Conservation (phyloP, 2,329 filamentous ascomycete genomes). For the Corynespora cassiicola region DNA sequence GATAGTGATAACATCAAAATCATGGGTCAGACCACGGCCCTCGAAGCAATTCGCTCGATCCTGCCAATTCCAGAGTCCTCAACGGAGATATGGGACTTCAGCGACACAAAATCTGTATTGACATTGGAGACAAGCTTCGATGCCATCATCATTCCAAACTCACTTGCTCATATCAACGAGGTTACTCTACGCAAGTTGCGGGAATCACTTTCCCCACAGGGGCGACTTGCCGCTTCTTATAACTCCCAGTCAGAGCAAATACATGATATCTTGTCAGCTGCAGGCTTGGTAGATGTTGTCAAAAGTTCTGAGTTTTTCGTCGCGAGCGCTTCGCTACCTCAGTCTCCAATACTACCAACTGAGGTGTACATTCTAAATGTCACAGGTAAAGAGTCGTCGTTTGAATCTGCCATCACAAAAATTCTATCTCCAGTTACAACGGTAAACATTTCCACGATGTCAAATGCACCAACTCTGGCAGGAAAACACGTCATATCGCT, state of each 20-base stretch:
- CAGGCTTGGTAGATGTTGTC: constrained; percentile 1
- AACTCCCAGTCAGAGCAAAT: background rate
- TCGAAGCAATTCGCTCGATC: constrained; percentile 1
- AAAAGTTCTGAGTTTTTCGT: background rate
- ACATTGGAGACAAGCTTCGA: background rate
- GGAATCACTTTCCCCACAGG: background rate
- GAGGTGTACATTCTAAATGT: constrained; percentile 1
- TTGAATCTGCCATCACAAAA: background rate
- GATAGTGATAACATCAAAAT: background rate
- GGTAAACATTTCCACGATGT: constrained; percentile 9
- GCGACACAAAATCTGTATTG: background rate
- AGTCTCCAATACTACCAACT: background rate
- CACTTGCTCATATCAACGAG: background rate
- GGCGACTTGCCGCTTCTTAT: background rate
- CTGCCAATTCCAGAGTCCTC: background rate
- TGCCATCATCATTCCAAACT: constrained; percentile 1
- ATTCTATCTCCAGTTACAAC: background rate
- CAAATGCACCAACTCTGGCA: constrained; percentile 4
- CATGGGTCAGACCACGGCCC: background rate
- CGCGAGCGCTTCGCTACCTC: background rate
- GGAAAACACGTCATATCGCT: too few species aligned
- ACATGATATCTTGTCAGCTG: background rate
- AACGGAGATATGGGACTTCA: constrained; percentile 2
- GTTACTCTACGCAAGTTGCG: background rate
- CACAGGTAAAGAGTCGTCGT: background rate